Evolutionary conservation across 2,329 filamentous ascomycete species (phyloP).

Genomic region (Dactylellina sp.): DNA sequence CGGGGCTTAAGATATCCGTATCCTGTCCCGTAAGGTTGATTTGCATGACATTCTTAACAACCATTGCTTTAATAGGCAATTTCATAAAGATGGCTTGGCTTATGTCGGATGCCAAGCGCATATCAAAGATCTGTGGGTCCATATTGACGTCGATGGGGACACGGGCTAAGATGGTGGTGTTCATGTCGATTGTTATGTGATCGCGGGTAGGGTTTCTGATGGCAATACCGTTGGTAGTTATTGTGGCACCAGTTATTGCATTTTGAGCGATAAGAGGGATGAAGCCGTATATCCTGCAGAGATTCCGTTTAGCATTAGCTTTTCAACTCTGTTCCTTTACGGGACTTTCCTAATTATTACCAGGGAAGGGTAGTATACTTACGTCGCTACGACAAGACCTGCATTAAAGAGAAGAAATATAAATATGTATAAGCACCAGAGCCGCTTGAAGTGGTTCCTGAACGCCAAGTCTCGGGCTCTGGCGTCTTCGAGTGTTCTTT

Average conservation of each 20-base stretch:
- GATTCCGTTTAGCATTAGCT: not conserved
- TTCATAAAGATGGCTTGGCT: slow-evolving; percentile 66
- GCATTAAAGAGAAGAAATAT: slow-evolving; percentile 67
- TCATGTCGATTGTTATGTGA: slow-evolving; percentile 69
- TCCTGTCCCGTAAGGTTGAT: slow-evolving; percentile 69
- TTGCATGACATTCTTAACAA: slow-evolving; percentile 66
- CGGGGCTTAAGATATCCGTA: slow-evolving; percentile 65
- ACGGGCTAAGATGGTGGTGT: slow-evolving; percentile 69
- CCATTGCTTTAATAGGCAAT: slow-evolving; percentile 69
- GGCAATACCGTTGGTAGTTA: slow-evolving; percentile 68
- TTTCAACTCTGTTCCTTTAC: not conserved
- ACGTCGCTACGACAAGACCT: slow-evolving; percentile 72
- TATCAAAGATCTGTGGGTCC: slow-evolving; percentile 63
- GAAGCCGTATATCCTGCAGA: slow-evolving; percentile 68
- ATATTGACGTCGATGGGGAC: slow-evolving; percentile 65
- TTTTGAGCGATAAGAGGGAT: slow-evolving; percentile 71
- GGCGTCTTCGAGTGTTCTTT: slow-evolving; percentile 11
- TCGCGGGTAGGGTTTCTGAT: slow-evolving; percentile 67
- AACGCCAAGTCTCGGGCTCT: slow-evolving; percentile 56
- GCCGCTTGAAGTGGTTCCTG: slow-evolving; percentile 68
- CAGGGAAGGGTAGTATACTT: slow-evolving; percentile 63
- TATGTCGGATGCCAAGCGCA: slow-evolving; percentile 69
- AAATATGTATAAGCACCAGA: slow-evolving; percentile 73
- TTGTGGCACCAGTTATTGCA: slow-evolving; percentile 69
- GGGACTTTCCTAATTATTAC: not conserved